Conservation (phyloP, 768 basidiomycete species). For the Guyanaporus albipodus region DNA sequence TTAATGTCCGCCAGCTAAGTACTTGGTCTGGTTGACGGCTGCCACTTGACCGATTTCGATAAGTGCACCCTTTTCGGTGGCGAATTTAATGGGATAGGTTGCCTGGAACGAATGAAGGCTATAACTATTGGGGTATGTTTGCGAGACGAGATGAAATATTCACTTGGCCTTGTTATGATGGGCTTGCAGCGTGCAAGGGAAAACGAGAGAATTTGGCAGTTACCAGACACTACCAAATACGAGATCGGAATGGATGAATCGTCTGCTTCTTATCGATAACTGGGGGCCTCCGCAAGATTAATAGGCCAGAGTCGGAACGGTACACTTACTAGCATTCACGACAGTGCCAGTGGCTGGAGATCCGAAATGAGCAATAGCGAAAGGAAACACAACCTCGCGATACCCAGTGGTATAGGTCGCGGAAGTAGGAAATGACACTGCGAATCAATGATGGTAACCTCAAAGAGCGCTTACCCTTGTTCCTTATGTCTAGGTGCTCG, state of each 20-base stretch:
- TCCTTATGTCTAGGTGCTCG: too few species aligned
- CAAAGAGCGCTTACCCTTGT: too few species aligned
- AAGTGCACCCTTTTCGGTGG: background rate
- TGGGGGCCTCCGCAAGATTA: too few species aligned
- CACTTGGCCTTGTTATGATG: constrained; percentile 1
- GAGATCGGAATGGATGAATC: background rate
- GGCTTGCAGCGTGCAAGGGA: background rate
- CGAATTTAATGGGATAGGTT: too few species aligned
- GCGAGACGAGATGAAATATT: constrained; percentile 12
- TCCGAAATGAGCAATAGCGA: background rate
- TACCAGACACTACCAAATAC: background rate
- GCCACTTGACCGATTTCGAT: constrained; percentile 1
- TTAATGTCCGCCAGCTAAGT: too few species aligned
- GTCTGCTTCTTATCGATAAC: background rate
- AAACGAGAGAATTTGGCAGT: background rate
- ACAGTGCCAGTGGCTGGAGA: background rate
- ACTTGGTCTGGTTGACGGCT: background rate
- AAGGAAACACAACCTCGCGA: background rate
- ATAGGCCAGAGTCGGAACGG: too few species aligned
- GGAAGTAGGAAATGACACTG: background rate
- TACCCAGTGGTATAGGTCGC: background rate
- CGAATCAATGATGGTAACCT: background rate
- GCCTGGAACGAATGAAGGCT: constrained; percentile 5
- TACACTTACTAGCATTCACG: background rate
- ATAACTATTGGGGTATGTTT: constrained; percentile 11